These are phyloP conservation scores for Cyclotella kingstonii DNA, from an alignment of 108 stramenopile genomes.

Conservation along the genomic window DNA sequence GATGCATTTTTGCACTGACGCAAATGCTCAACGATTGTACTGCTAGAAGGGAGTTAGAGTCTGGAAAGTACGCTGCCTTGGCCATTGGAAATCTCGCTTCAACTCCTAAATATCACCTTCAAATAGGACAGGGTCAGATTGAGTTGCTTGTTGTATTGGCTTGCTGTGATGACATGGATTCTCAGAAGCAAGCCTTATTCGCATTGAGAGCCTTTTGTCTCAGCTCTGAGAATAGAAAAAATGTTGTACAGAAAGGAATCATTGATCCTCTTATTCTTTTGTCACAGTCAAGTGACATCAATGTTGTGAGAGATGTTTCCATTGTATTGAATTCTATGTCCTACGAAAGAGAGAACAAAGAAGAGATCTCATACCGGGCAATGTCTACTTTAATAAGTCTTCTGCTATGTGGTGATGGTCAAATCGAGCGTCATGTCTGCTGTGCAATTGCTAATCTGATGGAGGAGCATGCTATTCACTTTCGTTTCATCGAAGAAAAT, in stretches of 20 bases:
- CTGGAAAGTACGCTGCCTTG: conserved; percentile 75
- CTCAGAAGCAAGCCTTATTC: conserved; percentile 71
- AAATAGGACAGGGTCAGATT: conserved; percentile 68
- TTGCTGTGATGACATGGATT: conserved; percentile 77
- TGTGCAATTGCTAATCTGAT: conserved; percentile 78
- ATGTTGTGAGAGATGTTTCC: conserved; percentile 67
- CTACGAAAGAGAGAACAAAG: conserved; percentile 80
- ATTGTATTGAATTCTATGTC: conserved; percentile 76
- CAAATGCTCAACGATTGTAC: conserved; percentile 54
- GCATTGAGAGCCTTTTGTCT: conserved; percentile 76
- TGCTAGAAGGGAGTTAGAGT: conserved; percentile 54
- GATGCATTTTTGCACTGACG: conserved; percentile 56
- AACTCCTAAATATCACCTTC: conserved; percentile 58
- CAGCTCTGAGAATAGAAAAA: conserved; percentile 55
- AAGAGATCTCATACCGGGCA: conserved; percentile 75
- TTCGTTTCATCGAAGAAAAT: conserved; percentile 66
- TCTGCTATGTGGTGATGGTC: conserved; percentile 62
- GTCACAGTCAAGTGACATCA: conserved; percentile 66
- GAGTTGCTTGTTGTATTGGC: conserved; percentile 72
- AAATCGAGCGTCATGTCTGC: conserved; percentile 75
- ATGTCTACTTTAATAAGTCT: conserved; percentile 76
- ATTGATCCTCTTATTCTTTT: conserved; percentile 81
- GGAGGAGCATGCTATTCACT: conserved; percentile 72
- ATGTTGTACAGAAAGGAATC: conserved; percentile 67
- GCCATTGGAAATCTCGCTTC: conserved; percentile 77